Evolutionary conservation across 23 red algal genomes (phyloP), one percentile per base, ranked within the genome.

Genomic region (Cyanidioschyzon merolae): DNA sequence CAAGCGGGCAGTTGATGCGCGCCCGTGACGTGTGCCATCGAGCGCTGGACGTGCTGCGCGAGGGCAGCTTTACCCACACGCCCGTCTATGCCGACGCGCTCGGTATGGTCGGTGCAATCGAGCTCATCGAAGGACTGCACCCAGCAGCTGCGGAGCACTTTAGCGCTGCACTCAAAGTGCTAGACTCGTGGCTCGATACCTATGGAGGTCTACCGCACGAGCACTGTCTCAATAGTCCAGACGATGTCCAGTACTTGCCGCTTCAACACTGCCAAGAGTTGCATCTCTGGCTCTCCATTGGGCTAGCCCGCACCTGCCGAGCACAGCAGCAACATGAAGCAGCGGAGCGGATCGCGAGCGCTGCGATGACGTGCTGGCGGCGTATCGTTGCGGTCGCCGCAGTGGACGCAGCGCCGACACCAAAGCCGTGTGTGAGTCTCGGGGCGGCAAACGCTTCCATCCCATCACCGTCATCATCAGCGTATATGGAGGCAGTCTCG

Each of bases 1-100:
- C 12, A 7, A 71, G 21, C n/a, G 63, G 63, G 12, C 21, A 71
- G 32, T 35, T 25, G 63, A 35, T 71, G 63, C 63, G 63, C 21
- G 63, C 63, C n/a, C 63, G 63, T 25, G 63, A 71, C 30, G 32
- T 35, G 3, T 71, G 63, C 29, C 12, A 25, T 27, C 63, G 63
- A 7, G 63, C 63, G 12, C 63, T 71, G 30, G 63, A 71, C 63
- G 63, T 71, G 63, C 29, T 71, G 63, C 63, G 32, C 63, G n/a
- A 27, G 7, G 21, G 63, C 63, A 35, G 29, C 32, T 71, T 71
- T 35, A 35, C n/a, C 12, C 7, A 3, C 63, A 15, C 30, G 12
- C 63, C 63, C 16, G 32, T 71, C 16, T 71, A 27, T 27, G 63
- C 63, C 12, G 63, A 71, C 63, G 63, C 63, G 12, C 63, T 71